A percentile compares a stretch with the other conserved stretches of the same genome.
Conservation (phyloP, 129 eudicot species). For the Rutidosis leptorrhynchoides region DNA sequence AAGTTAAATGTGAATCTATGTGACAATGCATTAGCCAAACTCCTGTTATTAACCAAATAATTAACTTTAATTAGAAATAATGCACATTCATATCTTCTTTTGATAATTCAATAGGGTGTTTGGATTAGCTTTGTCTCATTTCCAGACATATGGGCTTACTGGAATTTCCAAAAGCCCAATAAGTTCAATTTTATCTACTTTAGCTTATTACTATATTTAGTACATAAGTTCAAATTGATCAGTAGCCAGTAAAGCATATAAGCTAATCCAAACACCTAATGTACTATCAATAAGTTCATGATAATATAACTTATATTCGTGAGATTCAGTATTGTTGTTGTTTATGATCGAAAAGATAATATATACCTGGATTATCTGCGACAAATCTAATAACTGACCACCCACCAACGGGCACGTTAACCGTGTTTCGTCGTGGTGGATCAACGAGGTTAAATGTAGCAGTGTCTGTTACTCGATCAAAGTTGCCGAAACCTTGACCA, state of each 20-base stretch:
- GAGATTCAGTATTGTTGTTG: too few species aligned
- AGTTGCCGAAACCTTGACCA: constrained; percentile 10
- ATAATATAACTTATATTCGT: too few species aligned
- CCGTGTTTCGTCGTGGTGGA: constrained; percentile 10
- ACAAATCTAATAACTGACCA: constrained; percentile 3
- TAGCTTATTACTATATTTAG: too few species aligned
- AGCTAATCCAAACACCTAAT: too few species aligned
- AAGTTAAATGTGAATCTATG: constrained; percentile 36
- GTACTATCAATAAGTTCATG: background rate
- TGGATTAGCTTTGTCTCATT: background rate
- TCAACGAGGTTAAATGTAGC: constrained; percentile 7
- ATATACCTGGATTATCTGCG: constrained; percentile 16
- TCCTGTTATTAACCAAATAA: constrained; percentile 18
- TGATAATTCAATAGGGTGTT: background rate
- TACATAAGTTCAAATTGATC: background rate
- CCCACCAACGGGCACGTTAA: constrained; percentile 11
- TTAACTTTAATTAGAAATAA: background rate
- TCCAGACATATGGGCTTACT: background rate
- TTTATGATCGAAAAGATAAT: too few species aligned
- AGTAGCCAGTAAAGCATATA: background rate
- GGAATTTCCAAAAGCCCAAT: background rate
- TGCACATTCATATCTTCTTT: background rate
- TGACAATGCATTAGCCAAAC: constrained; percentile 52
- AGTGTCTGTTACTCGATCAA: constrained; percentile 2
- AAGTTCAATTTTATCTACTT: too few species aligned